phyloP scores from a whole-genome alignment of 495 filamentous ascomycete genomes.

The Penicillium turbatum region DNA sequence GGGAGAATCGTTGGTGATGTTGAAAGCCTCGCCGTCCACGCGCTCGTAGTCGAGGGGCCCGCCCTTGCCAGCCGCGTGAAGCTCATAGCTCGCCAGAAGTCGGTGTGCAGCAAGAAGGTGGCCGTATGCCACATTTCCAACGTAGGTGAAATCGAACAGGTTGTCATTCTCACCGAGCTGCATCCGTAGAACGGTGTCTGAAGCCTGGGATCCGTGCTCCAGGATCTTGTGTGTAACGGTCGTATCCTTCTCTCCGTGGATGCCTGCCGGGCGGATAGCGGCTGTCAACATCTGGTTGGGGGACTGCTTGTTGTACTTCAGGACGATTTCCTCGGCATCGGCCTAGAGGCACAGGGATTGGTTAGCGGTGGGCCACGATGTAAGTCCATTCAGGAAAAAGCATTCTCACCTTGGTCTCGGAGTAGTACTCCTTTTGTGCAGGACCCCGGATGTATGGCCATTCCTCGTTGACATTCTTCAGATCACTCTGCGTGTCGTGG shows the following conservation, averaged over 20 bases:
- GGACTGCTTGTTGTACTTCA: conserved; percentile 74
- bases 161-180: conserved; percentile 89
- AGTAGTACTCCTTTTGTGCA: conserved; percentile 83
- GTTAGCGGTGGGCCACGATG: conserved; percentile 3
- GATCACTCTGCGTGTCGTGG: conserved; percentile 71
- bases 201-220: conserved; percentile 39
- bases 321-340: conserved; percentile 77
- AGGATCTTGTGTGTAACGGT: conserved; percentile 57
- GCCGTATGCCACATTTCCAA: conserved; percentile 49
- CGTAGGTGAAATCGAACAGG: conserved; percentile 56
- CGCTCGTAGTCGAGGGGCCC: conserved; percentile 67
- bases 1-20: conserved; percentile 89
- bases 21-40: conserved; percentile 91
- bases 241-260: conserved; percentile 88
- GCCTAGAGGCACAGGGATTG: conserved; percentile 48
- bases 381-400: background rate
- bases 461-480: conserved; percentile 86
- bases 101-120: conserved; percentile 56
- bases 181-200: conserved; percentile 62
- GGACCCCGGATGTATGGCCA: conserved; percentile 72
- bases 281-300: conserved; percentile 64
- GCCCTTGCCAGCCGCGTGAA: conserved; percentile 49
- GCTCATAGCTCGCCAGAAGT: conserved; percentile 56
- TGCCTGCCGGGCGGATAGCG: conserved; percentile 81
- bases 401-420: conserved; percentile 68